Base-by-base conservation (phyloP, 805 yeast genomes). In the Yamadazyma ubonensis region DNA sequence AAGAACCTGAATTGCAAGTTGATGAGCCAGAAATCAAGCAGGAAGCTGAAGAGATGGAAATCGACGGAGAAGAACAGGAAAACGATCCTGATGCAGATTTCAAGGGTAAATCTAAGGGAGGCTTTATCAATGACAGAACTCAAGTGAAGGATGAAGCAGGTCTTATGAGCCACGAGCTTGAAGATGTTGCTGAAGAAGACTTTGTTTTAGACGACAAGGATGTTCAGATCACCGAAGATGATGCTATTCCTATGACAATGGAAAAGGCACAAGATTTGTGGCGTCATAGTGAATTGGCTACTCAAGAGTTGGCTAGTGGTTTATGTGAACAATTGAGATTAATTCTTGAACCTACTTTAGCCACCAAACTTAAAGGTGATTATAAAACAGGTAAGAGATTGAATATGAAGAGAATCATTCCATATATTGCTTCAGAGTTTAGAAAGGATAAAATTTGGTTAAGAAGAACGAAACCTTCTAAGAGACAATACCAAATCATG, bases 381-480 rank as follows among this genome's bases (percentile, higher is more conserved):
- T 93, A 88, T 66, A 89, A 90, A 63, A 90, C 97, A 2, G 99
- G 99, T 61, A 93, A 93, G 61, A 75, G 99, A 51, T 76, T 93
- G 54, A 93, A 93, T 63, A 90, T 93, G 98, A 93, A 91, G 71
- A 76, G 97, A 51, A 93, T 93, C 54, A 93, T 93, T 55, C 96
- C 98, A 5, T 93, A 91, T 62, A 93, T 93, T 70, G 99, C 99
- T 0, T 86, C 96, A 27, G 96, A 89, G 55, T 93, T 88, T 78
- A 81, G 96, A 55, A 93, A 93, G 61, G 99, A 93, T 62, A 93
- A 93, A 71, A 93, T 93, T 43, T 93, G 99, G 99, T 75, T 93
- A 66, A 79, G 96, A 59, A 79, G 99, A 63, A 89, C 97, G 5
- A 91, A 93, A 58, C 99, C 99, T 41, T 86, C 95, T 50, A 93